Evolutionary conservation across 192 early-diverging fungal species (phyloP).

Genomic region (Backusella liffmaniae): DNA sequence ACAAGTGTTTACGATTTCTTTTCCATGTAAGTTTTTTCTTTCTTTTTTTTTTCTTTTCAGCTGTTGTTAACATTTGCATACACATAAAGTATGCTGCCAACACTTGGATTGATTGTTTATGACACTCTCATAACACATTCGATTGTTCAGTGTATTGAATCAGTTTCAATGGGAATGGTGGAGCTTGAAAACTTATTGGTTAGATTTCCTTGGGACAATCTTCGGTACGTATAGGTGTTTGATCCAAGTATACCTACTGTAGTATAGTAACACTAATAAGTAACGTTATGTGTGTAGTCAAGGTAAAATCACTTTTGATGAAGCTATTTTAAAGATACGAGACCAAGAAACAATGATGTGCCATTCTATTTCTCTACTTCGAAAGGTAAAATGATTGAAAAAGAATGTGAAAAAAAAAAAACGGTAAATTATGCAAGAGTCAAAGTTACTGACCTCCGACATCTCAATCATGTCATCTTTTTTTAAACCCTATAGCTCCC

Average conservation of each 20-base stretch:
- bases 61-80: not conserved
- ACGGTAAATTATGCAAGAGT: not conserved
- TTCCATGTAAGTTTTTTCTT: constrained; percentile 41
- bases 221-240: constrained; percentile 26
- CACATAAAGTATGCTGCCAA: constrained; percentile 61
- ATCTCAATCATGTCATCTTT: not conserved
- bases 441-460: not conserved
- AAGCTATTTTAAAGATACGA: constrained; percentile 36
- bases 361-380: constrained; percentile 50
- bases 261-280: not conserved
- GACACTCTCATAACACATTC: constrained; percentile 67
- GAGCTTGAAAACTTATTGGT: constrained; percentile 35
- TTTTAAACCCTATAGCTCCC: constrained; percentile 49
- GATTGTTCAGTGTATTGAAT: constrained; percentile 40
- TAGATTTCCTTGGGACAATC: constrained; percentile 46
- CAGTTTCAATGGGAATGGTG: constrained; percentile 39
- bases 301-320: constrained; percentile 34
- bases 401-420: not conserved
- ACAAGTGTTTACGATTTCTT: constrained; percentile 56
- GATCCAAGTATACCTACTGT: not conserved
- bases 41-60: constrained; percentile 3
- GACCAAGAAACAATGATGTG: constrained; percentile 48
- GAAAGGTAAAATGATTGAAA: constrained; percentile 42
- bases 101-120: constrained; percentile 72
- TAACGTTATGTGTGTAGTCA: constrained; percentile 9